Base-by-base conservation (phyloP, 208 protist genomes). In the Leishmania gerbilli region DNA sequence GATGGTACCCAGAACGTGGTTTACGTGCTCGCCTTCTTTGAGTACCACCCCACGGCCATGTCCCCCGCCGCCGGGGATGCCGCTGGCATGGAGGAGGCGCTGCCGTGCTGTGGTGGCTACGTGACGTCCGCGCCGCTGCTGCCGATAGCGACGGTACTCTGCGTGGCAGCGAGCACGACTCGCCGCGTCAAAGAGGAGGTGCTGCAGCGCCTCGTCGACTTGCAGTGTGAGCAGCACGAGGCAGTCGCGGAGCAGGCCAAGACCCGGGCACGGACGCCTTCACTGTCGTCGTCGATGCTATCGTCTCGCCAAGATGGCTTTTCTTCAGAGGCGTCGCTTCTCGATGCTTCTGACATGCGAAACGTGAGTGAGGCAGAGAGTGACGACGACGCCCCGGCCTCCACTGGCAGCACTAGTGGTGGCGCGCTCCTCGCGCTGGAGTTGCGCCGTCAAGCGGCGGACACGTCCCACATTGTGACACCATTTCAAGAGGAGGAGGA, bases 1-100 rank as follows among this genome's bases (percentile, higher is more conserved):
- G 85, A 88, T 74, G 89, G 53, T 9, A 62, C 27, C 2, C 85
- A 84, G 40, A 40, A 76, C 75, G 75, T 81, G 19, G 87, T 93
- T 42, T 95, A 93, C 84, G 89, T 93, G 34, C 82, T 97, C 13
- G 86, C 90, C 47, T 94, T 97, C 77, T 97, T 97, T 79, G 91
- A 93, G 65, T 84, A 90, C 34, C 84, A 80, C 80, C 75, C 81
- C 4, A 79, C 90, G 8, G 81, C 90, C 17, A 91, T 95, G 80
- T 74, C 69, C 27, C 24, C 65, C 7, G 15, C 24, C 6, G 65
- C 9, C 7, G 69, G 24, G 42, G 80, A 68, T 1, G 71, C 51
- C 24, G 62, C 42, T 8, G 87, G 60, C 34, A 62, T n/a, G 40
- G 87, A 87, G 1, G 77, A 80, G 13, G 9, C 53, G n/a, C 88